Conservation (phyloP, 2,329 filamentous ascomycete species). For the Sarocladium oryzae region DNA sequence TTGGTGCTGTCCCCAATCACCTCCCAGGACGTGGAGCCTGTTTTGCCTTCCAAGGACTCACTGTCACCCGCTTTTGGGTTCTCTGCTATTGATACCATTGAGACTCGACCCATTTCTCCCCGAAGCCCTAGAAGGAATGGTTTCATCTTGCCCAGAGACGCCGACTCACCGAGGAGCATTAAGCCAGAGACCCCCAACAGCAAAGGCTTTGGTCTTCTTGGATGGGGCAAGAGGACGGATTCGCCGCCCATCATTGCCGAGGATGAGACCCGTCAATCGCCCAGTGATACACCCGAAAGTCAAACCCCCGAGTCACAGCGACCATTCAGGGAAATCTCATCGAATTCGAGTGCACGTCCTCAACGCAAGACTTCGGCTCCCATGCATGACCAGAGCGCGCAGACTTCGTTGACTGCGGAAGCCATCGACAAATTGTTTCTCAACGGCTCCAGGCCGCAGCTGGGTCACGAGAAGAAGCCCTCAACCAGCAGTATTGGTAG, state of each 20-base stretch:
- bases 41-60: slow-evolving; percentile 8
- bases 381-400: slow-evolving; percentile 66
- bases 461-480: slow-evolving; percentile 28
- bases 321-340: slow-evolving; percentile 57
- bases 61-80: slow-evolving; percentile 30
- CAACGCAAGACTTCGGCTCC: slow-evolving; percentile 32
- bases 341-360: slow-evolving; percentile 41
- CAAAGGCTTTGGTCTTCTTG: slow-evolving; percentile 26
- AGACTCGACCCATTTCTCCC: slow-evolving; percentile 39
- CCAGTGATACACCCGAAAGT: slow-evolving; percentile 29
- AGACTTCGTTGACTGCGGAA: slow-evolving; percentile 77
- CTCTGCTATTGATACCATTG: slow-evolving; percentile 38
- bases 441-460: slow-evolving; percentile 22
- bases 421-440: slow-evolving; percentile 72
- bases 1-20: slow-evolving; percentile 31
- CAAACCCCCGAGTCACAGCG: slow-evolving; percentile 49
- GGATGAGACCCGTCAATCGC: slow-evolving; percentile 55
- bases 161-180: not conserved
- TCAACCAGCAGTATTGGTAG: slow-evolving; percentile 29
- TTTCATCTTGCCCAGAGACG: slow-evolving; percentile 48
- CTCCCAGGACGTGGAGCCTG: slow-evolving; percentile 17
- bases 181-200: slow-evolving; percentile 33
- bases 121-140: slow-evolving; percentile 48
- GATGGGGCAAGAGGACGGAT: slow-evolving; percentile 36
- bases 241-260: slow-evolving; percentile 51